Evolutionary conservation across 202 grass and related monocot genomes (phyloP).

Genomic region (Digitaria exilis): DNA sequence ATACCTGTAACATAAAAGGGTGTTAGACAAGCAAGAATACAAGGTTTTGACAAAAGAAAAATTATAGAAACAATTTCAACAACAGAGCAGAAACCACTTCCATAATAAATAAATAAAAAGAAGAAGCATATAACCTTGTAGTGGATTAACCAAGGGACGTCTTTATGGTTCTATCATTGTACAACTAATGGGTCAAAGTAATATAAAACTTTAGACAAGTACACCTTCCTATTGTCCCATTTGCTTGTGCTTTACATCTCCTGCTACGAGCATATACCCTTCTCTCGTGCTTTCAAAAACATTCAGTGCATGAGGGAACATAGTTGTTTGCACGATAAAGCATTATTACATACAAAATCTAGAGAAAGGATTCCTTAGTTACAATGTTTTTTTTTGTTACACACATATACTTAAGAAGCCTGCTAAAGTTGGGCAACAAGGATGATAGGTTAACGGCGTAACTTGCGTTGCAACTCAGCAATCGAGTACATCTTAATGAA

Average conservation of each 20-base stretch:
- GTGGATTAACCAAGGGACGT: neutral
- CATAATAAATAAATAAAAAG: neutral
- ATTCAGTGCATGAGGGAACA: neutral
- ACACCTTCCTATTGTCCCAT: neutral
- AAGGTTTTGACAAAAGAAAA: neutral
- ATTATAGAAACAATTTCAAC: neutral
- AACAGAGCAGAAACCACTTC: neutral
- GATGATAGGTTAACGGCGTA: neutral
- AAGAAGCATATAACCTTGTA: neutral
- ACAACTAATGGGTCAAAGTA: neutral
- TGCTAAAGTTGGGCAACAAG: neutral
- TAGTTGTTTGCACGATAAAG: neutral
- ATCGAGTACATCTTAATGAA: neutral
- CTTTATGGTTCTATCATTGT: neutral
- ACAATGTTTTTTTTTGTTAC: neutral
- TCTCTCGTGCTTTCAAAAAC: neutral
- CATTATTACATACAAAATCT: neutral
- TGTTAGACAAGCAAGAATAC: slow-evolving; percentile 35
- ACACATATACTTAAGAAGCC: too few relatives aligned
- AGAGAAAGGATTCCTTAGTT: neutral
- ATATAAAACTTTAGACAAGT: neutral
- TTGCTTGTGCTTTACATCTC: neutral
- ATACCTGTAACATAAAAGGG: slow-evolving; percentile 75
- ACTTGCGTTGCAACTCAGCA: neutral
- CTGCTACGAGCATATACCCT: neutral